These are phyloP conservation scores for Aspergillus flavus DNA, from an alignment of 2,329 filamentous ascomycete genomes.

Conservation along the genomic window DNA sequence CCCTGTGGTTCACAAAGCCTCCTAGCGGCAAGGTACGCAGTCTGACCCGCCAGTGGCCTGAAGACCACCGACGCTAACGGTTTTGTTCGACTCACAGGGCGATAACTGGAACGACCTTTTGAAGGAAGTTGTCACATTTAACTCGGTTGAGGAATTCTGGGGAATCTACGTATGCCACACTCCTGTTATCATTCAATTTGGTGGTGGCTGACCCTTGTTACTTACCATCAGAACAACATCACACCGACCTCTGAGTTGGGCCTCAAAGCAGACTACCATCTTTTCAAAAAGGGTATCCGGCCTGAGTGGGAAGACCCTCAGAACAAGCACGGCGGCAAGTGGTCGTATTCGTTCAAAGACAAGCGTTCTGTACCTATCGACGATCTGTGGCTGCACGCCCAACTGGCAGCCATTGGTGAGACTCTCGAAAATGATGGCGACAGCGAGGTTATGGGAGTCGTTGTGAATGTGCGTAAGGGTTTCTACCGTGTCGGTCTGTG, in stretches of 20 bases:
- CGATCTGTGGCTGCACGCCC: conserved; percentile 93
- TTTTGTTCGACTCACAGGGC: conserved; percentile 57
- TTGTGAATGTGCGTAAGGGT: conserved; percentile 97
- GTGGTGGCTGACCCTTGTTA: conserved; percentile 12
- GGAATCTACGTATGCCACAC: conserved; percentile 83
- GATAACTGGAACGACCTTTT: conserved; percentile 98
- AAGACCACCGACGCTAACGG: conserved; percentile 12
- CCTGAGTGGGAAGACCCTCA: conserved; percentile 98
- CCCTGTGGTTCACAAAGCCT: conserved; percentile 98
- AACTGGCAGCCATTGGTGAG: conserved; percentile 95
- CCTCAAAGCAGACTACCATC: conserved; percentile 98
- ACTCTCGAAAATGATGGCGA: conserved; percentile 91
- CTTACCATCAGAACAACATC: conserved; percentile 86
- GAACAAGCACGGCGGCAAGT: conserved; percentile 99
- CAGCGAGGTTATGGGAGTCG: conserved; percentile 98
- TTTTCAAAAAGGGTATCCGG: conserved; percentile 96
- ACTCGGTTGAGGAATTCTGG: conserved; percentile 99
- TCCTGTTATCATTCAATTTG: not conserved
- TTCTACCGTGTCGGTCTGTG: conserved; percentile 98
- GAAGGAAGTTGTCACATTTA: conserved; percentile 98
- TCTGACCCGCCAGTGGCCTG: not conserved
- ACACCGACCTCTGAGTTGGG: conserved; percentile 92
- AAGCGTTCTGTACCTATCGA: conserved; percentile 91
- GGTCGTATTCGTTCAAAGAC: conserved; percentile 97
- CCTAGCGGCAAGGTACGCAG: conserved; percentile 82